Evolutionary conservation across 2,329 filamentous ascomycete species (phyloP).

Genomic region (Cladosporium sp.): DNA sequence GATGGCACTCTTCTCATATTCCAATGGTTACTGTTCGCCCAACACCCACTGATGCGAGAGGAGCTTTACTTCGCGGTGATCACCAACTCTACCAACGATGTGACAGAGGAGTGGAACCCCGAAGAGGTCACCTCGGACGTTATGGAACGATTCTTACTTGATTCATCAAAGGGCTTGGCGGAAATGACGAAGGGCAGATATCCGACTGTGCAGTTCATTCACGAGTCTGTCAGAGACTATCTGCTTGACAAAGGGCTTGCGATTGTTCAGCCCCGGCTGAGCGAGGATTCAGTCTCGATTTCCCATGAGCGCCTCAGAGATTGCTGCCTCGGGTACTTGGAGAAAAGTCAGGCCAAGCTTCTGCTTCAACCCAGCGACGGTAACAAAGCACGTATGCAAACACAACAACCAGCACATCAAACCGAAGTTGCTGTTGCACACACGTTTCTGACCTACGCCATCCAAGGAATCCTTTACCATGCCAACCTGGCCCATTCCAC

Average conservation of each 20-base stretch:
- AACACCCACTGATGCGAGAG: conserved; percentile 42
- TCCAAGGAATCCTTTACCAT: not conserved
- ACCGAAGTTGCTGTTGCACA: not conserved
- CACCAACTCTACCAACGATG: conserved; percentile 28
- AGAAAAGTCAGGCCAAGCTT: not conserved
- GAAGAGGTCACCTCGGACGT: conserved; percentile 48
- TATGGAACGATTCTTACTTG: conserved; percentile 41
- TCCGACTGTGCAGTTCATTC: conserved; percentile 54
- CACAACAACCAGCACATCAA: no score
- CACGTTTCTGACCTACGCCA: not conserved
- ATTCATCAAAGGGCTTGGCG: conserved; percentile 53
- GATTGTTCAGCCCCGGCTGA: conserved; percentile 31
- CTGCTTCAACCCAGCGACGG: not conserved
- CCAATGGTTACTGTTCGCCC: conserved; percentile 56
- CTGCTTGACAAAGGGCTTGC: conserved; percentile 40
- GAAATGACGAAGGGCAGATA: conserved; percentile 40
- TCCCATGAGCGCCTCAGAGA: conserved; percentile 25
- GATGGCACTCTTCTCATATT: conserved; percentile 49
- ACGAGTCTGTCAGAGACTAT: conserved; percentile 54
- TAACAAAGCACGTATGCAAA: not conserved
- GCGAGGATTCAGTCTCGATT: not conserved
- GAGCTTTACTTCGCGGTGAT: conserved; percentile 45
- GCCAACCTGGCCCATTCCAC: not conserved
- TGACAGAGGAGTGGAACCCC: conserved; percentile 48
- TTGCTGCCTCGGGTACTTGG: conserved; percentile 17